Evolutionary conservation across 2,329 filamentous ascomycete genomes (phyloP).

Genomic region (Neoarthrinium moseri): DNA sequence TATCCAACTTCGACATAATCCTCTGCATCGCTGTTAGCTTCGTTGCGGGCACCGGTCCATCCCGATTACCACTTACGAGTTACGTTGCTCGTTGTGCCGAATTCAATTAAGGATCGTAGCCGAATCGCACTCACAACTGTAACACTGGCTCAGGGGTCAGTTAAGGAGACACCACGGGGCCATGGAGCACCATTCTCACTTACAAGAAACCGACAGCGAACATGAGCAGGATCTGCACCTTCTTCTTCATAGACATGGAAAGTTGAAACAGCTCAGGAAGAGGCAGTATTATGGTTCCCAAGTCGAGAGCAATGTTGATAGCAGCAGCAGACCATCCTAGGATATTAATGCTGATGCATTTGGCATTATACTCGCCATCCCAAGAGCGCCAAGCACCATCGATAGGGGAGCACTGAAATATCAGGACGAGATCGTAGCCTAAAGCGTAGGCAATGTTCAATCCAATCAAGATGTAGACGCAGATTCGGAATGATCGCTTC

Average conservation of each 20-base stretch:
- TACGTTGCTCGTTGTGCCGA: conserved; percentile 22
- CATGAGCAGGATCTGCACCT: conserved; percentile 32
- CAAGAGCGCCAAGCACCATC: conserved; percentile 23
- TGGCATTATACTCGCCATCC: conserved; percentile 28
- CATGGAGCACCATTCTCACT: conserved; percentile 4
- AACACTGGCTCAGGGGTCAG: no score
- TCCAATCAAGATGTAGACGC: conserved; percentile 24
- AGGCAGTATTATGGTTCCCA: conserved; percentile 28
- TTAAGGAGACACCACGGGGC: conserved; percentile 2
- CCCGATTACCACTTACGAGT: conserved; percentile 26
- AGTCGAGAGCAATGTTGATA: conserved; percentile 29
- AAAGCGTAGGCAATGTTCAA: conserved; percentile 20
- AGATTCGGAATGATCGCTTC: conserved; percentile 22
- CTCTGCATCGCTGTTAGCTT: conserved; percentile 16
- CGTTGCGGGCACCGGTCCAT: no score
- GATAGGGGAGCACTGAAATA: conserved; percentile 20
- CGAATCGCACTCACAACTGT: conserved; percentile 28
- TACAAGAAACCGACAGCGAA: conserved; percentile 33
- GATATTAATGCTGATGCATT: conserved; percentile 30
- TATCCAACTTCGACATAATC: conserved; percentile 28
- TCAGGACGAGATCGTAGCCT: conserved; percentile 15
- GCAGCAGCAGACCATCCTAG: conserved; percentile 30
- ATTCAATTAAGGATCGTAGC: conserved; percentile 23
- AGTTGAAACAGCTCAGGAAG: conserved; percentile 27
- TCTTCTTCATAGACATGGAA: conserved; percentile 27